Evolutionary conservation across 345 rosid species (phyloP).

Genomic region (Abelmoschus esculentus): DNA sequence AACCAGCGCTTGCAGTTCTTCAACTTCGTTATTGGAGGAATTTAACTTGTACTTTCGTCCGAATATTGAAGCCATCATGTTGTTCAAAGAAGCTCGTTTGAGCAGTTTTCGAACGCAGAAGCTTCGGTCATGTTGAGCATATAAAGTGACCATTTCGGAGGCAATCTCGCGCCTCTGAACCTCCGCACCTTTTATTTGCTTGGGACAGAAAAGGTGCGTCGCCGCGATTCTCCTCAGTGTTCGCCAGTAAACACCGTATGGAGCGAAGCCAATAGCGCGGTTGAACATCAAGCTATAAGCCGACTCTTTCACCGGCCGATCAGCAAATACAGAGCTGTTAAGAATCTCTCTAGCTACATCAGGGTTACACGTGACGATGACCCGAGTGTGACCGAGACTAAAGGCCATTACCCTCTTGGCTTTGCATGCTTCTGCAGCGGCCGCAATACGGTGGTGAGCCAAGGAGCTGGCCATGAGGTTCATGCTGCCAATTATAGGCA

Average conservation of each 20-base stretch:
- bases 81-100: constrained; percentile 60
- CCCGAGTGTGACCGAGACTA: constrained; percentile 60
- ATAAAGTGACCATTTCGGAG: constrained; percentile 37
- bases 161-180: constrained; percentile 35
- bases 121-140: constrained; percentile 19
- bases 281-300: constrained; percentile 70
- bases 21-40: constrained; percentile 27
- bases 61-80: constrained; percentile 74
- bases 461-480: constrained; percentile 46
- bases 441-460: constrained; percentile 55
- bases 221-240: constrained; percentile 57
- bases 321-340: constrained; percentile 55
- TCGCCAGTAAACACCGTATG: constrained; percentile 74
- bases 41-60: constrained; percentile 44
- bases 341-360: constrained; percentile 63
- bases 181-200: constrained; percentile 45
- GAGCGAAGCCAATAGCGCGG: constrained; percentile 74
- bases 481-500: constrained; percentile 61
- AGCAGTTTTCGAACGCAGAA: constrained; percentile 42
- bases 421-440: constrained; percentile 27
- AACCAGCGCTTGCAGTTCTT: constrained; percentile 39
- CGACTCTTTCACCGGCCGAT: constrained; percentile 70
- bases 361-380: constrained; percentile 57
- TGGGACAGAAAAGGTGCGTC: constrained; percentile 53
- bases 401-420: constrained; percentile 65